Evolutionary conservation across 2,329 filamentous ascomycete species (phyloP).

Genomic region (Coniochaeta ligniaria): DNA sequence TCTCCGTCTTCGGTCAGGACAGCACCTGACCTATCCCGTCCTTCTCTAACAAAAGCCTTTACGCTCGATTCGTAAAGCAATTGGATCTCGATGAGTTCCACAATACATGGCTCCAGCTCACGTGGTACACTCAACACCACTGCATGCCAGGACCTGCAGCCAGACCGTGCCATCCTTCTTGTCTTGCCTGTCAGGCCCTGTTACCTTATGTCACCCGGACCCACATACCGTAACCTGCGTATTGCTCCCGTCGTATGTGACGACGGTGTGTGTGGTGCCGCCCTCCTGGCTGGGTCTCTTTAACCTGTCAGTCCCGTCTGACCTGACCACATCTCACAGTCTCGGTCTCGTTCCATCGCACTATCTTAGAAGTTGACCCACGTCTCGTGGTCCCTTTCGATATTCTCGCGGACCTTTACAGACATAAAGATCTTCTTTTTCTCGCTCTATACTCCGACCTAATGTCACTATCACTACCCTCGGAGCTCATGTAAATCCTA

Average conservation of each 20-base stretch:
- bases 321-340: background rate
- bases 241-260: background rate
- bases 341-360: background rate
- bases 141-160: background rate
- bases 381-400: background rate
- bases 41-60: background rate
- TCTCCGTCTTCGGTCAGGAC: background rate
- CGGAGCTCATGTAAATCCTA: background rate
- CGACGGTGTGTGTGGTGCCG: background rate
- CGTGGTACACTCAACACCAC: background rate
- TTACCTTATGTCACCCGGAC: background rate
- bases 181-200: background rate
- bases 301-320: background rate
- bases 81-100: background rate
- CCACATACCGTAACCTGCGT: background rate
- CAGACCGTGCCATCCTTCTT: background rate
- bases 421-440: background rate
- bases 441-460: background rate
- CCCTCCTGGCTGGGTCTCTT: background rate
- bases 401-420: background rate
- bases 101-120: background rate
- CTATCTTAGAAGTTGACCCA: background rate
- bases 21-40: background rate
- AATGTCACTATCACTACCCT: background rate
- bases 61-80: background rate